A percentile compares a stretch with the other conserved stretches of the same genome.
These are phyloP conservation scores for Homolaphlyctis polyrhiza DNA, from an alignment of 371 early-diverging fungal genomes.

Conservation along the genomic window DNA sequence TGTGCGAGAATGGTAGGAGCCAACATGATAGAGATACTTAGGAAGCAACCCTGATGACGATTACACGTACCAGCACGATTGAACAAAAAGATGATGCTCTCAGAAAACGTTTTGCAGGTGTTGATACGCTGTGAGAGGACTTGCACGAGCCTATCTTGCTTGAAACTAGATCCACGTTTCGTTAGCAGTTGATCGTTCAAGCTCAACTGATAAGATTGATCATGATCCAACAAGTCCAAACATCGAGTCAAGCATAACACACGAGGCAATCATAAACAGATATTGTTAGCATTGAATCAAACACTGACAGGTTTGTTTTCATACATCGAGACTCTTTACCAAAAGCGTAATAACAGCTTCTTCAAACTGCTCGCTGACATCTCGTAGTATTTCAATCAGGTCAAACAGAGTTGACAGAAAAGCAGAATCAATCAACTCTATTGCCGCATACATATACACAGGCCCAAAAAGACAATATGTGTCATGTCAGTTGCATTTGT, in stretches of 20 bases:
- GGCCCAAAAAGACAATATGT: neutral
- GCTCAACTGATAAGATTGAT: constrained; percentile 41
- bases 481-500: neutral
- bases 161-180: constrained; percentile 36
- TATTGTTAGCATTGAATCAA: too few species aligned
- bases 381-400: constrained; percentile 62
- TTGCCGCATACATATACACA: neutral
- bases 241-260: neutral
- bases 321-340: too few species aligned
- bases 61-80: constrained; percentile 78
- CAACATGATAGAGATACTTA: constrained; percentile 2
- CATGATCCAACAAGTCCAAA: too few species aligned
- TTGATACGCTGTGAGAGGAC: constrained; percentile 55
- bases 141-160: constrained; percentile 38
- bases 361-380: constrained; percentile 66
- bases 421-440: constrained; percentile 37
- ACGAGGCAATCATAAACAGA: constrained; percentile 2
- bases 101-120: constrained; percentile 70
- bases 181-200: constrained; percentile 65
- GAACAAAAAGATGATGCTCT: constrained; percentile 78
- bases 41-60: neutral
- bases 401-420: constrained; percentile 56
- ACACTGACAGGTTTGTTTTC: too few species aligned
- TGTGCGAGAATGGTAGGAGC: neutral
- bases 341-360: constrained; percentile 64